Percentiles rank a stretch among this genome's conserved stretches.
Evolutionary conservation across 2,329 filamentous ascomycete species (phyloP).

Genomic region (Thielaviopsis euricoi): DNA sequence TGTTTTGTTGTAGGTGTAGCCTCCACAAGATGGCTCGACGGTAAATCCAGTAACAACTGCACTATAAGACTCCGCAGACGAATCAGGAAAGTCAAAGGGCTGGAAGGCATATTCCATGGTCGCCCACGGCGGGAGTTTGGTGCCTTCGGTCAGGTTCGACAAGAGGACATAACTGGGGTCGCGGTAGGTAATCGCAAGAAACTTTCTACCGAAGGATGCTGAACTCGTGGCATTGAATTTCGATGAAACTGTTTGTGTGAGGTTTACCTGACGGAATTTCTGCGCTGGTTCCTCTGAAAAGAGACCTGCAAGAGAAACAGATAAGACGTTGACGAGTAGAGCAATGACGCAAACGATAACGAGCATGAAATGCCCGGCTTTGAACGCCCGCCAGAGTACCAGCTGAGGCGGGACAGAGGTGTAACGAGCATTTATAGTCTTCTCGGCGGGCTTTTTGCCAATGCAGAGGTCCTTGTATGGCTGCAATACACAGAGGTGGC

Average conservation of each 20-base stretch:
- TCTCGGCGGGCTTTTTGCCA: constrained; percentile 18
- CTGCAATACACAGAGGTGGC: constrained; percentile 34
- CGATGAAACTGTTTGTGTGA: not conserved
- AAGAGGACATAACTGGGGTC: constrained; percentile 3
- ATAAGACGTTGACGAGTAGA: constrained; percentile 34
- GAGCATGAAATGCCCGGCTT: constrained; percentile 28
- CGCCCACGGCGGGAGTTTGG: constrained; percentile 32
- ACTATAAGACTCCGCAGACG: not conserved
- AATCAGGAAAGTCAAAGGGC: constrained; percentile 20
- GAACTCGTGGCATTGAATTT: not conserved
- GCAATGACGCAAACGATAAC: constrained; percentile 29
- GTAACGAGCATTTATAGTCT: constrained; percentile 30
- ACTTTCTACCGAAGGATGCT: constrained; percentile 12
- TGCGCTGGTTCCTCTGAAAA: constrained; percentile 25
- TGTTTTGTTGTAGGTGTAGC: not conserved
- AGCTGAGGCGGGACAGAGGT: constrained; percentile 39
- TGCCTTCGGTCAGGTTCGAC: constrained; percentile 28
- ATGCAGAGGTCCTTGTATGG: constrained; percentile 33
- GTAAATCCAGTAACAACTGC: not conserved
- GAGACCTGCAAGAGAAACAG: constrained; percentile 33
- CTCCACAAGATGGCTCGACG: not conserved
- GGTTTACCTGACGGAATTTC: not conserved
- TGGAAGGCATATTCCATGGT: constrained; percentile 29
- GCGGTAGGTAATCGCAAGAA: constrained; percentile 20
- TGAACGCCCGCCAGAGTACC: constrained; percentile 26